Percentiles rank a stretch among this genome's conserved stretches.
These are phyloP conservation scores for Rhododendron vialii DNA, from an alignment of 148 eudicot genomes.

Conservation along the genomic window DNA sequence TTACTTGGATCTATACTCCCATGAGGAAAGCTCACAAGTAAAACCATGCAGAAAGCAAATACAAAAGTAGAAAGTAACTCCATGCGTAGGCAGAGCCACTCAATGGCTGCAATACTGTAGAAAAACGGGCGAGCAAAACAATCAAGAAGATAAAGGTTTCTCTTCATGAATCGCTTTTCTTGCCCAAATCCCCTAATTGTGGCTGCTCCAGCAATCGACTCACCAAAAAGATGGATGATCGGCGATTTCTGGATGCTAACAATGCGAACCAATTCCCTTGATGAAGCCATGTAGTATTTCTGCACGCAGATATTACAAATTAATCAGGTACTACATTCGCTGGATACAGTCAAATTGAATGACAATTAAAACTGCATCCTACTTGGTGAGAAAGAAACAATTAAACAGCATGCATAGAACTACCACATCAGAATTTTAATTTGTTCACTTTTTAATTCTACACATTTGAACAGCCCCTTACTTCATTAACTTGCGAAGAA, in stretches of 20 bases:
- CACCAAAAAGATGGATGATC: conserved; percentile 80
- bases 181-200: conserved; percentile 97
- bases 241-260: conserved; percentile 95
- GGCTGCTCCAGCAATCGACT: conserved; percentile 96
- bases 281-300: conserved; percentile 97
- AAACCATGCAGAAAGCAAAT: conserved; percentile 91
- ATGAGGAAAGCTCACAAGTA: conserved; percentile 72
- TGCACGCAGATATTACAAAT: conserved; percentile 27
- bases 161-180: conserved; percentile 89
- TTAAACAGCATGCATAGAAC: neutral
- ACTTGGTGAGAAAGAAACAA: neutral
- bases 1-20: conserved; percentile 90
- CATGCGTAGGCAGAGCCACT: conserved; percentile 95
- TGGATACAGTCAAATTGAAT: neutral
- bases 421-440: neutral
- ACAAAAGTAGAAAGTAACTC: conserved; percentile 85
- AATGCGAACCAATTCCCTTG: conserved; percentile 85
- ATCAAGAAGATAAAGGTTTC: conserved; percentile 85
- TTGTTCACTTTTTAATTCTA: neutral
- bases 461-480: neutral
- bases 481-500: neutral
- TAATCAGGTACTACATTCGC: conserved; percentile 4
- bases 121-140: conserved; percentile 92
- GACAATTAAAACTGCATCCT: neutral
- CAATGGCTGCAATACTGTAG: conserved; percentile 88